Percentiles rank a stretch among this genome's conserved stretches.
phyloP scores from a whole-genome alignment of 2,329 filamentous ascomycete species.

The Ceratocystis huliohia region DNA sequence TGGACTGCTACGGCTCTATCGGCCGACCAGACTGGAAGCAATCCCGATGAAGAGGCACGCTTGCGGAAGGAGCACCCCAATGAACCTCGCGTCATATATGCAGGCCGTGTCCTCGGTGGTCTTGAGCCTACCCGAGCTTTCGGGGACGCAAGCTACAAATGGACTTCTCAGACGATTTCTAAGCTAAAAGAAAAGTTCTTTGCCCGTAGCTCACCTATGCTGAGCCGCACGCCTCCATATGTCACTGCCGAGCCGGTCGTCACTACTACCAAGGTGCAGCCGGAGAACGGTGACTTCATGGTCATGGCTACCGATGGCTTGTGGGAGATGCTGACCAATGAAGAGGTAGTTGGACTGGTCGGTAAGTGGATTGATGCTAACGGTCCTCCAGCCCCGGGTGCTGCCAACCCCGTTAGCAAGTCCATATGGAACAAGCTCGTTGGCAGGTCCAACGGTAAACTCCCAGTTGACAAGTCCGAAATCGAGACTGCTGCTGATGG shows the following conservation, averaged over 20 bases:
- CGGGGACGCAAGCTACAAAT: slow-evolving; percentile 94
- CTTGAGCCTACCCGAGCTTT: slow-evolving; percentile 90
- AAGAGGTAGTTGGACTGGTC: slow-evolving; percentile 91
- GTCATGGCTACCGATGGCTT: slow-evolving; percentile 94
- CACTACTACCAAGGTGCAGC: slow-evolving; percentile 83
- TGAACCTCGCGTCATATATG: slow-evolving; percentile 74
- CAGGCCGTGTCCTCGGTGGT: slow-evolving; percentile 81
- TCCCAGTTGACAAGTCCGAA: slow-evolving; percentile 54
- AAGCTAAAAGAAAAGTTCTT: slow-evolving; percentile 80
- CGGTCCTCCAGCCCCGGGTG: slow-evolving; percentile 33
- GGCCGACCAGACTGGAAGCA: slow-evolving; percentile 86
- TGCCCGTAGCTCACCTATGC: slow-evolving; percentile 60
- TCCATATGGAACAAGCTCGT: slow-evolving; percentile 49
- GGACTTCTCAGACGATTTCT: slow-evolving; percentile 72
- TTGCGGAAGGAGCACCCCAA: slow-evolving; percentile 78
- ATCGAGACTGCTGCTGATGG: slow-evolving; percentile 64
- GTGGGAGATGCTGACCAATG: slow-evolving; percentile 98
- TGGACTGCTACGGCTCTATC: slow-evolving; percentile 87
- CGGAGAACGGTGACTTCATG: slow-evolving; percentile 82
- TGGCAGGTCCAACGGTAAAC: slow-evolving; percentile 30
- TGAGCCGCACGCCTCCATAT: slow-evolving; percentile 85
- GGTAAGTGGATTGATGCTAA: slow-evolving; percentile 93
- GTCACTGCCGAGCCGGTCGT: slow-evolving; percentile 93
- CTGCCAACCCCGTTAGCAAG: slow-evolving; percentile 53
- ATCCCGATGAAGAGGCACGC: slow-evolving; percentile 68